These are phyloP conservation scores for Phytophthora chlamydospora DNA, from an alignment of 352 stramenopile species.

Conservation along the genomic window DNA sequence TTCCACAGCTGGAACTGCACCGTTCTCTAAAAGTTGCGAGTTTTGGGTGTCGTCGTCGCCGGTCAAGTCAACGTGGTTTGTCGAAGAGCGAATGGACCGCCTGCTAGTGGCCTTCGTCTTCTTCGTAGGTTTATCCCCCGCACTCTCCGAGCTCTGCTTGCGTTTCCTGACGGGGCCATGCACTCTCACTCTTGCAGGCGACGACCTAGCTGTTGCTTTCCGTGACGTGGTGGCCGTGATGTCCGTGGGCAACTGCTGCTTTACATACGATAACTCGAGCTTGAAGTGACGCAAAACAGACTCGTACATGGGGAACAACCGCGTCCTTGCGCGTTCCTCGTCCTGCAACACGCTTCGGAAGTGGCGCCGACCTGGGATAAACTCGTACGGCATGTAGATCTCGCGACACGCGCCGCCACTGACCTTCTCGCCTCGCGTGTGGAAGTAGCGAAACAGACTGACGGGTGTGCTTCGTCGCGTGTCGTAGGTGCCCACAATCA, in stretches of 20 bases:
- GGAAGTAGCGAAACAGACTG: constrained; percentile 87
- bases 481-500: constrained; percentile 96
- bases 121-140: constrained; percentile 31
- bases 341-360: constrained; percentile 58
- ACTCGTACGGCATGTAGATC: constrained; percentile 75
- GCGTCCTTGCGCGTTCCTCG: constrained; percentile 43
- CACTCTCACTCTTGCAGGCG: constrained; percentile 20
- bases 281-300: constrained; percentile 47
- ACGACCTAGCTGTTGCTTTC: constrained; percentile 11
- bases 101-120: constrained; percentile 38
- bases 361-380: constrained; percentile 56
- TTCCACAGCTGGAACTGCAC: neutral
- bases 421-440: constrained; percentile 76
- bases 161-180: constrained; percentile 34
- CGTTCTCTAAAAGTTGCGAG: constrained; percentile 2
- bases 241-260: constrained; percentile 9
- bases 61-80: constrained; percentile 38
- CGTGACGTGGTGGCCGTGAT: neutral
- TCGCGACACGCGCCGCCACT: constrained; percentile 52
- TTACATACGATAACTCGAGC: constrained; percentile 11
- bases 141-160: constrained; percentile 41
- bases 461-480: constrained; percentile 70
- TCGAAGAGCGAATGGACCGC: constrained; percentile 12
- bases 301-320: constrained; percentile 44
- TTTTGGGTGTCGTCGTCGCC: constrained; percentile 18